Evolutionary conservation across 2,329 filamentous ascomycete genomes (phyloP), one percentile per base, ranked within the genome.

Genomic region (Botrytis tulipae): DNA sequence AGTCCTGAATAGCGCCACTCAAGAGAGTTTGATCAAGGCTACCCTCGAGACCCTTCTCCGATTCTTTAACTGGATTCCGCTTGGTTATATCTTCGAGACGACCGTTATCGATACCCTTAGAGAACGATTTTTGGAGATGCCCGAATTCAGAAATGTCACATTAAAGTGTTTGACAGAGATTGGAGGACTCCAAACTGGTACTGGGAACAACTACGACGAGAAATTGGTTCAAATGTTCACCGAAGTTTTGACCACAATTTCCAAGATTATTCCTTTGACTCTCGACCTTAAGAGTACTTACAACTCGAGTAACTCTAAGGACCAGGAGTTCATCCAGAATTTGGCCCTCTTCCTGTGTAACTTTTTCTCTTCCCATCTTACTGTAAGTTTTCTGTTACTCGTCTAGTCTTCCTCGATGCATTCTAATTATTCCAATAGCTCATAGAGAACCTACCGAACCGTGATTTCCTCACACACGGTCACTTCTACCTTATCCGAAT

Each of bases 171-270:
- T 99, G 82, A 99, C 96, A 5, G 96, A 99, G 84, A 98, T 99
- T 83, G 97, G 95, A 76, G 93, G 96, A 75, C 86, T 99, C 75
- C 94, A 97, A 81, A 96, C 95, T 40, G 93, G 92, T 22, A 89
- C 85, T 79, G 84, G 88, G 25, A 88, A 90, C 80, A 90, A 92
- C 42, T 99, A 98, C 81, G 94, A 98, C 79, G 96, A 99, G 82
- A 95, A 97, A 84, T 88, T 99, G 63, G 92, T 98, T 71, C 92
- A 95, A 82, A 98, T 99, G 96, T 99, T 99, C 84, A 98, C 96
- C 61, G 95, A 98, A 82, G 96, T 96, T 35, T 85, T 99, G 78
- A 97, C 93, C 18, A 95, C 93, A 48, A 97, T 99, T 79, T 92
- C 95, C 32, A 93, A 92, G 80, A 97, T 97, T 79, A 97, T 99